Conservation (phyloP, 371 early-diverging fungal species). For the Rhizopus delemar region DNA sequence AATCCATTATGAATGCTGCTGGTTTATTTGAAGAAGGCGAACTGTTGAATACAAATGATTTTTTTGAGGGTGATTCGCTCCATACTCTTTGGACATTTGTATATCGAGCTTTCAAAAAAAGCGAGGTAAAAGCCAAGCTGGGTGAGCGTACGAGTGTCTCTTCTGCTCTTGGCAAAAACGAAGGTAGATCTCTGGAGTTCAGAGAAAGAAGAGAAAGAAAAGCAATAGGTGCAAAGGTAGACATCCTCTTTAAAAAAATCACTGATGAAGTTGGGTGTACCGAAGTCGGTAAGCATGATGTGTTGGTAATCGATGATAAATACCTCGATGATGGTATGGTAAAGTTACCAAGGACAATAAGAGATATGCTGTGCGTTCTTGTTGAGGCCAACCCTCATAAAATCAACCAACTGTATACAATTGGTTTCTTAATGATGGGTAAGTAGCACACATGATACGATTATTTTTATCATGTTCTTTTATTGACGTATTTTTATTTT, state of each 20-base stretch:
- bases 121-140: conserved; percentile 8
- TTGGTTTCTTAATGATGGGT: conserved; percentile 15
- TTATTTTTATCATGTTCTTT: conserved; percentile 11
- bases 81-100: conserved; percentile 16
- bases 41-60: conserved; percentile 8
- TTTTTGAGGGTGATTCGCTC: conserved; percentile 16
- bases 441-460: conserved; percentile 13
- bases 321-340: conserved; percentile 15
- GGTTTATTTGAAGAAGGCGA: conserved; percentile 14
- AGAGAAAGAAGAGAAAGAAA: conserved; percentile 17
- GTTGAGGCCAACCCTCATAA: not conserved
- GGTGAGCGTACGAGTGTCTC: conserved; percentile 17
- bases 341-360: conserved; percentile 9
- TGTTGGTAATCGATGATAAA: conserved; percentile 9
- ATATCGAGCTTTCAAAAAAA: conserved; percentile 11
- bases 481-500: conserved; percentile 16
- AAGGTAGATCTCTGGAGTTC: conserved; percentile 15
- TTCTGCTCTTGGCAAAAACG: conserved; percentile 13
- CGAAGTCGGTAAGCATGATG: conserved; percentile 12
- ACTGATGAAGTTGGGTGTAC: conserved; percentile 7
- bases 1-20: conserved; percentile 6
- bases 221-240: conserved; percentile 14
- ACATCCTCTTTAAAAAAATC: conserved; percentile 6
- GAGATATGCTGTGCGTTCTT: conserved; percentile 4
- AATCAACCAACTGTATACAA: conserved; percentile 8